Percentiles rank a stretch among this genome's conserved stretches.
Evolutionary conservation across 306 rosid species (phyloP).

Genomic region (Alnus rubra): DNA sequence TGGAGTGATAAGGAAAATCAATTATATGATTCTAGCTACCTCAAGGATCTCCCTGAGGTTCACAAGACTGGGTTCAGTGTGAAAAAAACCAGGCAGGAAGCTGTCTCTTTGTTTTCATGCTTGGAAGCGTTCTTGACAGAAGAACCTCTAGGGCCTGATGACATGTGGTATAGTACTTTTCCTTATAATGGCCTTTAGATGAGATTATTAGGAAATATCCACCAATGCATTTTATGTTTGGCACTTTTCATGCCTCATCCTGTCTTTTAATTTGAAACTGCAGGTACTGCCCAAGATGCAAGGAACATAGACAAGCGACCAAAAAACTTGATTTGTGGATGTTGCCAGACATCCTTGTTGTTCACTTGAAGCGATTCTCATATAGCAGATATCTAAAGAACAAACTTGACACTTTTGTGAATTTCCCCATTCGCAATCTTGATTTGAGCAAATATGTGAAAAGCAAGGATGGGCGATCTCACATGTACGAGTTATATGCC

Average conservation of each 20-base stretch:
- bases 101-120: constrained; percentile 93
- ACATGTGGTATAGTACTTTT: constrained; percentile 79
- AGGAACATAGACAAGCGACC: constrained; percentile 96
- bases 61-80: constrained; percentile 68
- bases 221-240: constrained; percentile 5
- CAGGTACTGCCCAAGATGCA: constrained; percentile 98
- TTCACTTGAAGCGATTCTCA: constrained; percentile 94
- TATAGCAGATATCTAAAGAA: constrained; percentile 94
- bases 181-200: constrained; percentile 28
- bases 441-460: constrained; percentile 90
- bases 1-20: constrained; percentile 79
- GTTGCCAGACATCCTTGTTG: constrained; percentile 93
- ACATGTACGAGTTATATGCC: constrained; percentile 78
- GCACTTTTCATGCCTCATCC: constrained; percentile 13
- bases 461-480: constrained; percentile 68
- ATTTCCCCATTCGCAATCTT: constrained; percentile 88
- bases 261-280: constrained; percentile 12
- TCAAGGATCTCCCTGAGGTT: constrained; percentile 94
- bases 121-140: constrained; percentile 94
- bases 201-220: constrained; percentile 7
- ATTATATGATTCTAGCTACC: constrained; percentile 70
- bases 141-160: constrained; percentile 98
- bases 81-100: constrained; percentile 90
- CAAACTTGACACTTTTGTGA: constrained; percentile 92
- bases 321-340: constrained; percentile 98